phyloP scores from a whole-genome alignment of 2,329 filamentous ascomycete species.

The Nemania sp. region DNA sequence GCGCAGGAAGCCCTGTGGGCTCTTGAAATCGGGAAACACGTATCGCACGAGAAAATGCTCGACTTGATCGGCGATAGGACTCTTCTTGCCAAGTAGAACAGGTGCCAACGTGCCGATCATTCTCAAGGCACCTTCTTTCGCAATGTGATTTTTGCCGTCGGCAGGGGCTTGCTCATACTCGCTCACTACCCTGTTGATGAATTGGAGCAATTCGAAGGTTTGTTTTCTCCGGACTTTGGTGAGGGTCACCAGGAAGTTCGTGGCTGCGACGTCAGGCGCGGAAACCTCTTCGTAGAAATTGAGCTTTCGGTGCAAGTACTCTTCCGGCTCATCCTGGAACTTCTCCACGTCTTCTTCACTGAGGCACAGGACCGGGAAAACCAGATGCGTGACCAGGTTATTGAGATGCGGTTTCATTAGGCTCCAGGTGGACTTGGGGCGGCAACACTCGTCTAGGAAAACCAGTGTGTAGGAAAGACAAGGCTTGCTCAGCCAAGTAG shows the following conservation, averaged over 20 bases:
- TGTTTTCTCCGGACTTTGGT: constrained; percentile 95
- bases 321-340: constrained; percentile 91
- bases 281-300: constrained; percentile 98
- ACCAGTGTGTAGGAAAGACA: constrained; percentile 91
- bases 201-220: constrained; percentile 90
- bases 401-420: constrained; percentile 92
- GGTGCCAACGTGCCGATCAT: constrained; percentile 97
- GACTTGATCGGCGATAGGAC: constrained; percentile 94
- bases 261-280: constrained; percentile 90
- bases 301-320: constrained; percentile 95
- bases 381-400: constrained; percentile 88
- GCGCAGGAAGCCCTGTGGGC: constrained; percentile 85
- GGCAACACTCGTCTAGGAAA: constrained; percentile 95
- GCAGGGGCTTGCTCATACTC: constrained; percentile 84
- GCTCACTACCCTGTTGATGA: constrained; percentile 93
- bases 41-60: constrained; percentile 99
- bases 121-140: constrained; percentile 93
- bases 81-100: constrained; percentile 97
- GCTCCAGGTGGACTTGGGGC: constrained; percentile 96
- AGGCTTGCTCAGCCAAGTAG: constrained; percentile 90
- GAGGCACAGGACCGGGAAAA: constrained; percentile 94
- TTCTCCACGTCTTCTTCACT: constrained; percentile 90
- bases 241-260: constrained; percentile 92
- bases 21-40: constrained; percentile 97
- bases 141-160: constrained; percentile 87